These are phyloP conservation scores for Aureobasidium sp. DNA, from an alignment of 2,329 filamentous ascomycete species.

Conservation along the genomic window DNA sequence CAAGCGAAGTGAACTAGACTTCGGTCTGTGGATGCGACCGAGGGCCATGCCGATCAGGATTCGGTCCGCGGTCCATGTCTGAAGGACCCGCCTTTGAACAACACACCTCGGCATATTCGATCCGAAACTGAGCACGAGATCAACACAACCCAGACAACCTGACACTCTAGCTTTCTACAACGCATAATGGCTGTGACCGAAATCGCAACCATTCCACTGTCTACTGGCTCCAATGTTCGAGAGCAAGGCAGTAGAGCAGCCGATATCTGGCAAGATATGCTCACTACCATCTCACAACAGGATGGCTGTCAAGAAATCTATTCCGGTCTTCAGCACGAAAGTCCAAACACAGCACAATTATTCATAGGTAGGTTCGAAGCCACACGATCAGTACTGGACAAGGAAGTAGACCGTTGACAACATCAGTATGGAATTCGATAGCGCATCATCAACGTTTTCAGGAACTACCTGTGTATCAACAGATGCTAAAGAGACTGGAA, in stretches of 20 bases:
- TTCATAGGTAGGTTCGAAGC: conserved; percentile 32
- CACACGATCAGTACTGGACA: background rate
- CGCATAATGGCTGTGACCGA: conserved; percentile 32
- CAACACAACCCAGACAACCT: background rate
- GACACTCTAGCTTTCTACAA: background rate
- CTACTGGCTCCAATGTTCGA: conserved; percentile 30
- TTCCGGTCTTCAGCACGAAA: conserved; percentile 37
- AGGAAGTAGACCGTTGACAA: background rate
- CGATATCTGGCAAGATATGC: conserved; percentile 27
- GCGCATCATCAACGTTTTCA: conserved; percentile 37
- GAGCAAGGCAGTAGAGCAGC: conserved; percentile 26
- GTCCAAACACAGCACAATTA: conserved; percentile 31
- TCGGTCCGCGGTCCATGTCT: background rate
- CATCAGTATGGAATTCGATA: conserved; percentile 39
- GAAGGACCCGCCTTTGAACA: background rate
- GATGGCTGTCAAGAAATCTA: conserved; percentile 31
- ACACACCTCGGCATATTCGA: background rate
- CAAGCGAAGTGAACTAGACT: background rate
- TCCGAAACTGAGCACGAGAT: background rate
- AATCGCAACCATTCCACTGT: conserved; percentile 34
- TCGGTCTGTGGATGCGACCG: background rate
- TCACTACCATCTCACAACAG: conserved; percentile 31
- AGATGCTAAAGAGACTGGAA: conserved; percentile 31
- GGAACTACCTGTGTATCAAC: conserved; percentile 29
- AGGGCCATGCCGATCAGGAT: background rate